Conservation (phyloP, 2,329 filamentous ascomycete genomes). For the Lecanicillium sp. region DNA sequence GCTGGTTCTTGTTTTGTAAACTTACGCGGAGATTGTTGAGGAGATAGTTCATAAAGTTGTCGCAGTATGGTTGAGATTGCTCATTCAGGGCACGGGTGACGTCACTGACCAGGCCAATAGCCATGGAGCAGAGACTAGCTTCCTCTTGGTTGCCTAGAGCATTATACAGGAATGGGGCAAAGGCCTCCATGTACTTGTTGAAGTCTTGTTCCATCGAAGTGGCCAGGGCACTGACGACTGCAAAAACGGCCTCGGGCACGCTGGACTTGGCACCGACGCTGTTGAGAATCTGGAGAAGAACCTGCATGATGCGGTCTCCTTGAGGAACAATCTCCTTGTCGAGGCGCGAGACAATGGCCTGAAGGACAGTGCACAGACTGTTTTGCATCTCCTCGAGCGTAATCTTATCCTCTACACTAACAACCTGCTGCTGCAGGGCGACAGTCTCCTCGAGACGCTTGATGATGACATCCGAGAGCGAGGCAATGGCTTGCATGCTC, state of each 20-base stretch:
- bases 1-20: slow-evolving; percentile 16
- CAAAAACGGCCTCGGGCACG: slow-evolving; percentile 90
- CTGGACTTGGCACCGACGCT: slow-evolving; percentile 78
- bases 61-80: slow-evolving; percentile 89
- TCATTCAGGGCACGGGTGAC: slow-evolving; percentile 87
- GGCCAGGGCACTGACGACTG: slow-evolving; percentile 83
- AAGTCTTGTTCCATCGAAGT: slow-evolving; percentile 90
- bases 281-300: slow-evolving; percentile 71
- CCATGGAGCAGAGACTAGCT: slow-evolving; percentile 88
- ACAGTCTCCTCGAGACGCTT: slow-evolving; percentile 87
- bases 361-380: slow-evolving; percentile 81
- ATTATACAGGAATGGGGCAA: slow-evolving; percentile 85
- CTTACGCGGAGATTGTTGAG: slow-evolving; percentile 73
- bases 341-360: slow-evolving; percentile 83
- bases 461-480: slow-evolving; percentile 79
- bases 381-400: slow-evolving; percentile 97
- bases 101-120: slow-evolving; percentile 93
- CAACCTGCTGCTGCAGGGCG: slow-evolving; percentile 82
- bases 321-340: slow-evolving; percentile 87
- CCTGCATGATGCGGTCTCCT: slow-evolving; percentile 89
- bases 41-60: slow-evolving; percentile 96
- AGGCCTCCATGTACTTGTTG: slow-evolving; percentile 94
- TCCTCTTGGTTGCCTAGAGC: slow-evolving; percentile 94
- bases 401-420: slow-evolving; percentile 93
- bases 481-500: slow-evolving; percentile 70